Conservation (phyloP, 768 basidiomycete species). For the Tylopilus vinaceipallidus region DNA sequence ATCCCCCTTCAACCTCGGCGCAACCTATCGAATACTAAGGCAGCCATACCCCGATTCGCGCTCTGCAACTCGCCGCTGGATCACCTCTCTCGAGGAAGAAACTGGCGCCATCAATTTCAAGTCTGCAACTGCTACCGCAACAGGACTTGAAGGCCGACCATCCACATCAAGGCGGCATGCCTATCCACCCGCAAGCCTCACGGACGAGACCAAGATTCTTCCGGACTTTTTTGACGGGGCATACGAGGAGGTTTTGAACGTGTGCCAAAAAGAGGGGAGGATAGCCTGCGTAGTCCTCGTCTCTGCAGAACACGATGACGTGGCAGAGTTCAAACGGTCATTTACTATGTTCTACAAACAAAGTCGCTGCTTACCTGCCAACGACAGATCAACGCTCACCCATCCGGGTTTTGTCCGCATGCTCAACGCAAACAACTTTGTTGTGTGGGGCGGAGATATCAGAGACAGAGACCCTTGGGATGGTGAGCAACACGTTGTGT, state of each 20-base stretch:
- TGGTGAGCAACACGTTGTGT: conserved; percentile 37
- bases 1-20: conserved; percentile 45
- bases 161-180: conserved; percentile 39
- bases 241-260: conserved; percentile 76
- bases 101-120: conserved; percentile 70
- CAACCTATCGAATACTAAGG: conserved; percentile 40
- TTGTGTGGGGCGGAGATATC: conserved; percentile 94
- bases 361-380: neutral
- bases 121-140: conserved; percentile 33
- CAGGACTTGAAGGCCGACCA: conserved; percentile 42
- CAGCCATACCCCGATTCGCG: conserved; percentile 38
- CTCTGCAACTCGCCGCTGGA: conserved; percentile 72
- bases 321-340: conserved; percentile 80
- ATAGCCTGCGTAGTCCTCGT: conserved; percentile 81
- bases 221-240: conserved; percentile 80
- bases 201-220: conserved; percentile 47
- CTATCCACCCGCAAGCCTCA: conserved; percentile 26
- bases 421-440: conserved; percentile 68
- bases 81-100: conserved; percentile 80
- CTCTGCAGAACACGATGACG: conserved; percentile 89
- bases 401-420: conserved; percentile 66
- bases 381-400: conserved; percentile 69
- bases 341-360: conserved; percentile 12
- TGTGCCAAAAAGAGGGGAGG: conserved; percentile 67
- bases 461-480: conserved; percentile 80